Conservation (phyloP, 345 rosid species). For the Bruguiera sexangula region DNA sequence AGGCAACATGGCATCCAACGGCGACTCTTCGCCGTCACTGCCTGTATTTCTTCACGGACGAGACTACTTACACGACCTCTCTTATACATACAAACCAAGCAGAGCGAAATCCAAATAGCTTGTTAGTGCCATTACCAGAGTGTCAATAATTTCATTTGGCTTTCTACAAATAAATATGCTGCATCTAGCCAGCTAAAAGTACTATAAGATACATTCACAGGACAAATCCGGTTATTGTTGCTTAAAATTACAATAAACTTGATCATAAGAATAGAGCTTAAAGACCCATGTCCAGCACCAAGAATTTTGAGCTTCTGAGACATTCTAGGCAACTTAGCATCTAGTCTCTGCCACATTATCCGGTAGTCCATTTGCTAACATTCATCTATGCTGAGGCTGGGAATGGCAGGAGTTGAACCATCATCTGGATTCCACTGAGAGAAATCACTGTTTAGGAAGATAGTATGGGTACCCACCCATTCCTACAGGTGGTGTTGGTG, state of each 20-base stretch:
- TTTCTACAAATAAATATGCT: too few species aligned
- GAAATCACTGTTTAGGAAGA: constrained; percentile 19
- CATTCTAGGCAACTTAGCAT: neutral
- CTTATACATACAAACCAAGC: too few species aligned
- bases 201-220: neutral
- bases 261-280: too few species aligned
- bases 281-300: neutral
- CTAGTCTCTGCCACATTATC: neutral
- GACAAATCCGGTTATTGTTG: neutral
- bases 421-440: neutral
- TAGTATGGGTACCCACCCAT: constrained; percentile 52
- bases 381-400: neutral
- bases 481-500: constrained; percentile 34
- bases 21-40: too few species aligned
- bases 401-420: neutral
- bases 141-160: too few species aligned
- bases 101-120: too few species aligned
- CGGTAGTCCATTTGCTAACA: neutral
- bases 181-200: too few species aligned
- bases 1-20: too few species aligned
- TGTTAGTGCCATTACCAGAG: too few species aligned
- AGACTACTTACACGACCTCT: too few species aligned
- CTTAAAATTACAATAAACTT: constrained; percentile 3
- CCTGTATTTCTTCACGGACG: too few species aligned
- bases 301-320: constrained; percentile 4